phyloP scores from a whole-genome alignment of 2,329 filamentous ascomycete species.

The Botrytis sinoallii region DNA sequence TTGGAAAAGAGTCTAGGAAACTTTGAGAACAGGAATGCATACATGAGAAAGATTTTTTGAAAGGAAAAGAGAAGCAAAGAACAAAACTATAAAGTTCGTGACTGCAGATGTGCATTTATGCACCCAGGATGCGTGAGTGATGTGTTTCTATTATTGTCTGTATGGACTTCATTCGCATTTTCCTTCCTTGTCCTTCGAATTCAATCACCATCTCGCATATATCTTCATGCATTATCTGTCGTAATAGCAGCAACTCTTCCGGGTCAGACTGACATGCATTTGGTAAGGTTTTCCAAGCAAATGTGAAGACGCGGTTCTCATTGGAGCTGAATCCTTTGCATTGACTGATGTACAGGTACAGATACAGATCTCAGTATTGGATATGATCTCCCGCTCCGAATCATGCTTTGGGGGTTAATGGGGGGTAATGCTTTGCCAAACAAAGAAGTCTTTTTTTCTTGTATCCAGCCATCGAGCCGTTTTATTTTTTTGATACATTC shows the following conservation, averaged over 20 bases:
- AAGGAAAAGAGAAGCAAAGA: neutral
- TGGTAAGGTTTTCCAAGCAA: slow-evolving; percentile 1
- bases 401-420: neutral
- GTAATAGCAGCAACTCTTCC: neutral
- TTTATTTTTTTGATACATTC: neutral
- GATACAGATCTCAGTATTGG: neutral
- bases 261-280: slow-evolving; percentile 1
- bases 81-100: neutral
- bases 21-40: neutral
- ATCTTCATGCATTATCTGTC: slow-evolving; percentile 14
- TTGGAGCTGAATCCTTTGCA: neutral
- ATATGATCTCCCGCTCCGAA: neutral
- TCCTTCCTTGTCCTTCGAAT: neutral
- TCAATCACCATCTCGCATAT: slow-evolving; percentile 9
- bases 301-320: neutral
- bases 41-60: neutral
- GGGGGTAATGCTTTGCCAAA: neutral
- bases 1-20: neutral
- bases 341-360: neutral
- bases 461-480: neutral
- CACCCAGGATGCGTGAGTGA: neutral
- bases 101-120: neutral
- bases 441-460: neutral
- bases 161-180: neutral
- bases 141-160: slow-evolving; percentile 1